A percentile compares a stretch with the other conserved stretches of the same genome.
phyloP scores from a whole-genome alignment of 2,329 filamentous ascomycete species.

The Pseudocercospora crystallina region DNA sequence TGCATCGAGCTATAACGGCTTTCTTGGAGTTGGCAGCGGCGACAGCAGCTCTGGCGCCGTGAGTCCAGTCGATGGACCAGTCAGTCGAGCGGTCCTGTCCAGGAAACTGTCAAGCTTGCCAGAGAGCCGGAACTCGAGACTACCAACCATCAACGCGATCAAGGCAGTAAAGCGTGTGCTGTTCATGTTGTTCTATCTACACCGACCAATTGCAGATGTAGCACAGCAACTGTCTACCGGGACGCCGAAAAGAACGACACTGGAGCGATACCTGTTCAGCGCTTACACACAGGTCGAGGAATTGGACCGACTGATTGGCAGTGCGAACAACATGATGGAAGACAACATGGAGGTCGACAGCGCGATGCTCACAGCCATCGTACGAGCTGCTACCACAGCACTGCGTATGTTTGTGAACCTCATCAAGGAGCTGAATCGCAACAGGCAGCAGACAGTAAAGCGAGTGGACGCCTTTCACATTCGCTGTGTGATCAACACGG shows the following conservation, averaged over 20 bases:
- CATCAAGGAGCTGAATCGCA: slow-evolving; percentile 49
- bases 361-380: slow-evolving; percentile 42
- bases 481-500: slow-evolving; percentile 58
- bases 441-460: slow-evolving; percentile 52
- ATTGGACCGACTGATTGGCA: slow-evolving; percentile 50
- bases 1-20: slow-evolving; percentile 28
- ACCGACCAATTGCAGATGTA: slow-evolving; percentile 28
- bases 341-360: slow-evolving; percentile 47
- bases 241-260: slow-evolving; percentile 46
- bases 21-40: slow-evolving; percentile 27
- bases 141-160: slow-evolving; percentile 24
- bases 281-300: slow-evolving; percentile 58
- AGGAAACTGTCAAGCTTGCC: slow-evolving; percentile 28
- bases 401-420: slow-evolving; percentile 53
- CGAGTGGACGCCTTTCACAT: slow-evolving; percentile 58
- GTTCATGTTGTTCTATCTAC: slow-evolving; percentile 30
- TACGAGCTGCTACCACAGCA: slow-evolving; percentile 48
- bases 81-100: slow-evolving; percentile 21
- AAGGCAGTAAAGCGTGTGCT: slow-evolving; percentile 30
- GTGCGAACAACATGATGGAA: slow-evolving; percentile 47
- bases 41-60: slow-evolving; percentile 34
- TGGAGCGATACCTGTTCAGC: slow-evolving; percentile 58
- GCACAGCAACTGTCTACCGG: slow-evolving; percentile 46
- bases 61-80: slow-evolving; percentile 33
- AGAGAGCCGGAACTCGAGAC: slow-evolving; percentile 28